phyloP scores from a whole-genome alignment of 257 asterid species.

The Parsonsia alboflavescens region DNA sequence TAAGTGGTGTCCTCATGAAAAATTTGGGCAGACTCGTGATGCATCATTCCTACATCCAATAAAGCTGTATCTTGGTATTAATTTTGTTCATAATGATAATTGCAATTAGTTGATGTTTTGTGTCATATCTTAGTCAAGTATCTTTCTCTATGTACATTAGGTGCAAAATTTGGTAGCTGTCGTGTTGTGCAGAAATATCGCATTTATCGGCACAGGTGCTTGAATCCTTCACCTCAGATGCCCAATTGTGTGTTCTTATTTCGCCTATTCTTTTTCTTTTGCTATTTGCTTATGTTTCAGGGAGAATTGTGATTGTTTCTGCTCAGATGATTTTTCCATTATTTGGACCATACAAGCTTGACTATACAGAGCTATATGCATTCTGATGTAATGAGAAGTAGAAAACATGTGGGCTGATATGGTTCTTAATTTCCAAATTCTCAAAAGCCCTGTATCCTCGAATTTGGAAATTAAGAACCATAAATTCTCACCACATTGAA shows the following conservation, averaged over 20 bases:
- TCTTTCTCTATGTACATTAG: slow-evolving; percentile 28
- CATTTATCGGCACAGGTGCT: slow-evolving; percentile 29
- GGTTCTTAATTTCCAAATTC: background rate
- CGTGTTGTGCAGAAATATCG: slow-evolving; percentile 60
- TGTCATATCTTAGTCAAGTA: background rate
- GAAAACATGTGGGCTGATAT: background rate
- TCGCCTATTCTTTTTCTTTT: background rate
- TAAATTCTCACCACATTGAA: no score
- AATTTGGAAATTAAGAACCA: no score
- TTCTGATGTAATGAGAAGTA: background rate
- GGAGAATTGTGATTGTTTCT: background rate
- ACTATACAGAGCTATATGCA: background rate
- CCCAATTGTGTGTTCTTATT: background rate
- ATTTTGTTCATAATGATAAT: background rate
- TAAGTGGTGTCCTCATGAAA: slow-evolving; percentile 65
- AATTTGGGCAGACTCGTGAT: slow-evolving; percentile 63
- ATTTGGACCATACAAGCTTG: background rate
- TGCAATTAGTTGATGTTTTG: background rate
- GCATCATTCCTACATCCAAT: slow-evolving; percentile 95
- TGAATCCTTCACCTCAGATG: slow-evolving; percentile 1
- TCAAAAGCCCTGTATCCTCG: no score
- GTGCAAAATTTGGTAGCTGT: slow-evolving; percentile 87
- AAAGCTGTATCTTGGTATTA: slow-evolving; percentile 77
- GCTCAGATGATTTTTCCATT: background rate
- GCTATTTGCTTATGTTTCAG: background rate